Base-by-base conservation (phyloP, 208 protist species). In the Acanthamoeba royreba region DNA sequence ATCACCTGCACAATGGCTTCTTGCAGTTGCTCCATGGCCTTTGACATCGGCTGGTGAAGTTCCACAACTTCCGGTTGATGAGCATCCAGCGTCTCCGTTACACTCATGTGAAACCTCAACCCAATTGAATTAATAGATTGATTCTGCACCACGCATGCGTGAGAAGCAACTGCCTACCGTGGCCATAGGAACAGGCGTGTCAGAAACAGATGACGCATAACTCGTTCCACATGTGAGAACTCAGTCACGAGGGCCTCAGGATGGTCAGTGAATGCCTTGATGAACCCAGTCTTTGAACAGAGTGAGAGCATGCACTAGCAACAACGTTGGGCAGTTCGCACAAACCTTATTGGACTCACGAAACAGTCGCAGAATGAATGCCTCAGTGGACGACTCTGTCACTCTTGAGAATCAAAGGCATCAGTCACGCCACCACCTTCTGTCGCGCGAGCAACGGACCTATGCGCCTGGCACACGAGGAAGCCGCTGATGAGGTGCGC, bases 401-500 rank as follows among this genome's bases (percentile, higher is more conserved):
- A 93, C 69, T 1, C 88, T 93, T 42, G 25, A 47, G 28, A 9
- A 22, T 69, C 15, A 38, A 15, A 31, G 0, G 9, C 45, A 47
- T n/a, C 43, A n/a, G 22, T 13, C 1, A 11, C 74, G 38, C 7
- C 40, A 40, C 38, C 61, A 38, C 35, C 11, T 49, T 15, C 22
- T 38, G 17, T 19, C 13, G 11, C 49, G 31, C 8, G 28, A 58
- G 25, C 11, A 40, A 8, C 11, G n/a, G 19, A 93, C 88, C 42
- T 77, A 61, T 95, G 97, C 11, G 95, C 95, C 63, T 97, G 95
- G 38, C 77, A 66, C 11, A 97, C 86, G 46, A 98, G 77, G 43
- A 97, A 83, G 28, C 97, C 97, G 4, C 88, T 93, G n/a, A 98
- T 69, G 2, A 88, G 35, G 28, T 97, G 40, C 25, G 86, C 94